Conservation (phyloP, 805 yeast species). For the Zygotorulaspora chibaensis region DNA sequence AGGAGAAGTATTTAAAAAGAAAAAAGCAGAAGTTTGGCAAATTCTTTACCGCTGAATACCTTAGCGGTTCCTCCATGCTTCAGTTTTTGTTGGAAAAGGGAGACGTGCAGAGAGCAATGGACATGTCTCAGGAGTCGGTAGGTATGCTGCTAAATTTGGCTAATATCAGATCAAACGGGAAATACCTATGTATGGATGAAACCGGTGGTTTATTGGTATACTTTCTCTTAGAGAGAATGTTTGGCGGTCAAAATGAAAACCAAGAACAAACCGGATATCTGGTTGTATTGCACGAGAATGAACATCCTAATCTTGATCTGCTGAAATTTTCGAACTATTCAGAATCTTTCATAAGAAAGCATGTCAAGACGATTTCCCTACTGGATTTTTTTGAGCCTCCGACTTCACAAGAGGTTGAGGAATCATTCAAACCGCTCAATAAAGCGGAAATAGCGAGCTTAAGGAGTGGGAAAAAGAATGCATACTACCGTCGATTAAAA, state of each 20-base stretch:
- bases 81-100: conserved; percentile 78
- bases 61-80: conserved; percentile 66
- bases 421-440: conserved; percentile 37
- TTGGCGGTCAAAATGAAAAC: conserved; percentile 35
- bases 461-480: conserved; percentile 57
- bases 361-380: conserved; percentile 68
- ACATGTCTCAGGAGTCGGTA: conserved; percentile 78
- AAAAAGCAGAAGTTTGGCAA: conserved; percentile 89
- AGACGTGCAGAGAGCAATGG: conserved; percentile 59
- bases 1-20: conserved; percentile 85
- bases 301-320: conserved; percentile 78
- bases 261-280: conserved; percentile 48
- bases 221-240: conserved; percentile 87
- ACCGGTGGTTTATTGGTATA: conserved; percentile 88
- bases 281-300: conserved; percentile 82
- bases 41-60: conserved; percentile 74
- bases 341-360: conserved; percentile 45
- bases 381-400: conserved; percentile 83
- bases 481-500: conserved; percentile 60
- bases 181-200: conserved; percentile 83
- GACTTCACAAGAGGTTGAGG: conserved; percentile 39
- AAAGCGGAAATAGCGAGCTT: conserved; percentile 51
- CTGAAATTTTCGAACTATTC: conserved; percentile 63
- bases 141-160: conserved; percentile 75
- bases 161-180: conserved; percentile 85